phyloP scores from a whole-genome alignment of 148 eudicot species.

The Talinum fruticosum region DNA sequence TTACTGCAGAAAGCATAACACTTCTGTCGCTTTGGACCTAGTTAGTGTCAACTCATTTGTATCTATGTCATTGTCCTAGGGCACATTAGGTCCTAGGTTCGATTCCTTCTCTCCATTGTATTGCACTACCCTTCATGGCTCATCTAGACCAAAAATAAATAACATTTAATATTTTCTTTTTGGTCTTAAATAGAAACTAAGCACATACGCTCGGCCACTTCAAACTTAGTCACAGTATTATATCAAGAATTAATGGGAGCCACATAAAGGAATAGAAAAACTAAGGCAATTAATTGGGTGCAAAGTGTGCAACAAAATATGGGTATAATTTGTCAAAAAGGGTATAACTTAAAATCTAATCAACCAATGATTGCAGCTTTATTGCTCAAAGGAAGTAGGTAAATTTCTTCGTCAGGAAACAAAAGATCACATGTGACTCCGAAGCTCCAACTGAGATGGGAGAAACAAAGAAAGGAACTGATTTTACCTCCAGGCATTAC shows the following conservation, averaged over 20 bases:
- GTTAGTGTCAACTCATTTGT: neutral
- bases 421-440: neutral
- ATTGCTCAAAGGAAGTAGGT: neutral
- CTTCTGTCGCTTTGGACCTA: neutral
- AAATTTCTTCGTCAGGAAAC: too few species aligned
- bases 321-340: too few species aligned
- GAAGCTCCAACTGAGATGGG: neutral
- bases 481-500: conserved; percentile 58
- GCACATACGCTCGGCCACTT: neutral
- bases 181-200: neutral
- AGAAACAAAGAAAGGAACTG: neutral
- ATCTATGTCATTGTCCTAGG: neutral
- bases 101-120: too few species aligned
- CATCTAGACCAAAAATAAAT: too few species aligned
- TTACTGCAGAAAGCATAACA: neutral
- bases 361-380: neutral
- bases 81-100: neutral
- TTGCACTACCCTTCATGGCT: too few species aligned
- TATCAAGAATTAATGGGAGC: neutral
- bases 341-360: too few species aligned
- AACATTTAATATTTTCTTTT: too few species aligned
- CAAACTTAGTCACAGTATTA: neutral
- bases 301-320: too few species aligned
- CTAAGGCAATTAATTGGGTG: too few species aligned
- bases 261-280: neutral